Evolutionary conservation across 495 filamentous ascomycete genomes (phyloP).

Genomic region (Penicillium robsamsonii): DNA sequence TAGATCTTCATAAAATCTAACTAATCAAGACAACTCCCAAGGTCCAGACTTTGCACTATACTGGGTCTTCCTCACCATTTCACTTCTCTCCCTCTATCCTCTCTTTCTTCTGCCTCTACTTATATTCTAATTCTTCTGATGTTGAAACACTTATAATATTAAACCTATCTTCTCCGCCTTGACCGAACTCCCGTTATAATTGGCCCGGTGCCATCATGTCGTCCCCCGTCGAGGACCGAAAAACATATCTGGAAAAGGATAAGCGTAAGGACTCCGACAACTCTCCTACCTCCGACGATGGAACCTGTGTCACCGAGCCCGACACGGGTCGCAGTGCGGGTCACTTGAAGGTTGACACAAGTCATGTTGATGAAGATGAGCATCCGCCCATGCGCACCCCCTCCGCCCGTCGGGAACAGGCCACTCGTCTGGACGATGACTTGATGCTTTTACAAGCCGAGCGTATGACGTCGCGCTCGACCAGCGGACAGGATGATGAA

Average conservation of each 20-base stretch:
- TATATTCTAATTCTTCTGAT: not conserved
- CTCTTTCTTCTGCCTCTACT: not conserved
- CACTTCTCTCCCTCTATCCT: not conserved
- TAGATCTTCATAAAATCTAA: too few species aligned
- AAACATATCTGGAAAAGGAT: slow-evolving; percentile 26
- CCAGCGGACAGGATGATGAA: slow-evolving; percentile 43
- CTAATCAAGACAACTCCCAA: too few species aligned
- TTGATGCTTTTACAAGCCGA: slow-evolving; percentile 80
- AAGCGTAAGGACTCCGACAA: slow-evolving; percentile 20
- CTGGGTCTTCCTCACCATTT: too few species aligned
- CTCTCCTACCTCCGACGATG: slow-evolving; percentile 40
- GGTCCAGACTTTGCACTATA: too few species aligned
- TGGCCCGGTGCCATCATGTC: slow-evolving; percentile 51
- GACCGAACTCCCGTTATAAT: slow-evolving; percentile 13
- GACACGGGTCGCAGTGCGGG: slow-evolving; percentile 23
- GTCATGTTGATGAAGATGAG: slow-evolving; percentile 26
- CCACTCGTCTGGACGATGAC: slow-evolving; percentile 77
- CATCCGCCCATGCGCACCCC: slow-evolving; percentile 39
- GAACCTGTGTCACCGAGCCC: slow-evolving; percentile 34
- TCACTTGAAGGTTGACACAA: slow-evolving; percentile 38
- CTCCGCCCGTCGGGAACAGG: slow-evolving; percentile 61
- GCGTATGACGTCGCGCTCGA: slow-evolving; percentile 60
- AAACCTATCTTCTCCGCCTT: not conserved
- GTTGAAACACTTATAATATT: not conserved
- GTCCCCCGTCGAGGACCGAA: slow-evolving; percentile 48